Evolutionary conservation across 2,329 filamentous ascomycete genomes (phyloP), one percentile per base, ranked within the genome.

Genomic region (Xylariaceae sp.): DNA sequence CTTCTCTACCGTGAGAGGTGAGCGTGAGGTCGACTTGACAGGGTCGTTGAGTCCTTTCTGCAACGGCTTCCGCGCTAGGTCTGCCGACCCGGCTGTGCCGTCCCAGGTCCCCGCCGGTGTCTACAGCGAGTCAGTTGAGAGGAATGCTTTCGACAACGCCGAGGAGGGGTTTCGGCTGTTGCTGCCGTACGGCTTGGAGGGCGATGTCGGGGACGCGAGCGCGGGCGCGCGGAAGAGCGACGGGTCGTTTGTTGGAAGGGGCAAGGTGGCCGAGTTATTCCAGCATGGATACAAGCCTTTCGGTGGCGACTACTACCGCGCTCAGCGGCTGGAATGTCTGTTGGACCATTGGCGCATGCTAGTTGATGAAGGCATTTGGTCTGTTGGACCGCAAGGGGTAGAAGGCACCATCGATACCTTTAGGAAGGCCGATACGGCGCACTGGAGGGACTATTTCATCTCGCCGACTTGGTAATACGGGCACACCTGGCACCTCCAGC

Each of bases 221-320:
- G 14, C 6, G 1, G 61, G 58, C 24, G 61, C 68, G 58, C 51
- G 64, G 56, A 67, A 60, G 58, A 74, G 69, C 53, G 65, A 70
- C 61, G 65, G 67, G 53, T 52, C 43, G 9, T 46, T 65, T 52
- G 37, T 69, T 37, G 47, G 44, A 16, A 39, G n/a, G 23, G 60
- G 50, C 1, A 51, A 24, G 1, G 63, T 64, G 37, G 53, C 64
- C 26, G 67, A 68, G 6, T 63, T 73, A 37, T 74, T 73, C 47
- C 67, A 74, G 47, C 69, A 74, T 65, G 69, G 70, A 44, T 69
- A 56, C 37, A 72, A 73, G 57, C 67, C 67, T 37, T 72, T 72
- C 36, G 69, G 71, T 7, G 69, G 70, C n/a, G 57, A 70, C 23
- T 67, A 58, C 19, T 64, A 65, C 17, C 63, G 71, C 3, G 31